These are phyloP conservation scores for Turritis glabra DNA, from an alignment of 345 rosid species.

Conservation along the genomic window DNA sequence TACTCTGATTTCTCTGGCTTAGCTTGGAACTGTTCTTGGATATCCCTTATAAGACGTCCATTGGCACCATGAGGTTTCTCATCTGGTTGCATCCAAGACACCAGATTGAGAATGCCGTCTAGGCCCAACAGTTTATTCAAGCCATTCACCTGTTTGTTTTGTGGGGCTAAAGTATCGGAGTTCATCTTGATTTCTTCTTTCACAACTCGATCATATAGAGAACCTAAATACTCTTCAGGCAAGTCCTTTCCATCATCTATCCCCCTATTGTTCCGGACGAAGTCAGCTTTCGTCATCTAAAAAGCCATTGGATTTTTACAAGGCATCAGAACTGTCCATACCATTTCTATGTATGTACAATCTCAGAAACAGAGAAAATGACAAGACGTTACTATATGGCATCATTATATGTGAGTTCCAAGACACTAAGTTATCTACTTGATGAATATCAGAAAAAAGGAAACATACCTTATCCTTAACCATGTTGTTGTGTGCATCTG, in stretches of 20 bases:
- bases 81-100: conserved; percentile 83
- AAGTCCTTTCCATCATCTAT: conserved; percentile 97
- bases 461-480: conserved; percentile 88
- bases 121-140: conserved; percentile 84
- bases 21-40: conserved; percentile 93
- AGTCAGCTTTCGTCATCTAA: conserved; percentile 94
- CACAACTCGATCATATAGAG: conserved; percentile 84
- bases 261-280: conserved; percentile 83
- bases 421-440: not conserved
- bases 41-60: conserved; percentile 83
- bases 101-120: conserved; percentile 88
- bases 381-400: not conserved
- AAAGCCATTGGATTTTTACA: conserved; percentile 34
- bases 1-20: conserved; percentile 94
- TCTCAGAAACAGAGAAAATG: conserved; percentile 6
- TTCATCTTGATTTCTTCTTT: conserved; percentile 95
- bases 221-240: conserved; percentile 82
- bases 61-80: conserved; percentile 96
- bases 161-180: conserved; percentile 73
- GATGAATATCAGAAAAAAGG: not conserved
- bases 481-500: conserved; percentile 97
- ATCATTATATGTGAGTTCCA: not conserved
- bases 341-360: conserved; percentile 8
- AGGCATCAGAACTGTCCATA: conserved; percentile 36
- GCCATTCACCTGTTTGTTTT: conserved; percentile 82